phyloP scores from a whole-genome alignment of 306 rosid genomes.

The Quercus engelmannii region DNA sequence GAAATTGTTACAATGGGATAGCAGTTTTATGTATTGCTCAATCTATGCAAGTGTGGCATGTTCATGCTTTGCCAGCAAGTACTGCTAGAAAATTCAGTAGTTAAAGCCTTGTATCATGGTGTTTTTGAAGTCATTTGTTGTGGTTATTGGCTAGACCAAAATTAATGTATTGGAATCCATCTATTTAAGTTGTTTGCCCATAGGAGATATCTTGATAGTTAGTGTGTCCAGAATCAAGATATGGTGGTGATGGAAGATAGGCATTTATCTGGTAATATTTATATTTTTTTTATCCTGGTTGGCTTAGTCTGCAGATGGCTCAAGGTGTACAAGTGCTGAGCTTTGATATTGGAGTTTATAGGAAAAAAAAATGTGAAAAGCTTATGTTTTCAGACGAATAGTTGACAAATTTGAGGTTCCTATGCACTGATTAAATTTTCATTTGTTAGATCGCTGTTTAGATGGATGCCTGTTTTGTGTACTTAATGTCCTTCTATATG shows the following conservation, averaged over 20 bases:
- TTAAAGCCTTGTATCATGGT: not conserved
- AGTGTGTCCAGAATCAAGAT: not conserved
- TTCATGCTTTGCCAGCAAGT: not conserved
- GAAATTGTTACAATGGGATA: too few relatives aligned
- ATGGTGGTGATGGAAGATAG: not conserved
- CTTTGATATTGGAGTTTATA: not conserved
- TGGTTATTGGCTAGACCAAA: not conserved
- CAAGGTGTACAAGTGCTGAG: not conserved
- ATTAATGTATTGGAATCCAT: not conserved
- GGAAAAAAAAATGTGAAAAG: not conserved
- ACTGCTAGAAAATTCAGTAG: not conserved
- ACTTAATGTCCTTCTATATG: not conserved
- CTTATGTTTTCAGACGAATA: not conserved
- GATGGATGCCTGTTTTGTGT: not conserved
- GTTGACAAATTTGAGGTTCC: not conserved
- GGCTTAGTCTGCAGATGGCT: not conserved
- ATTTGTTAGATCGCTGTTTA: not conserved
- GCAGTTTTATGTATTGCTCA: not conserved
- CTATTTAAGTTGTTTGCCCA: not conserved
- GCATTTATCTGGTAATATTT: not conserved
- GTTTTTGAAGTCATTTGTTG: not conserved
- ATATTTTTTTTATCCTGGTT: not conserved
- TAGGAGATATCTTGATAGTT: not conserved
- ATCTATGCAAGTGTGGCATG: not conserved
- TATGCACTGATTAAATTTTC: not conserved